Percentiles rank a stretch among this genome's conserved stretches.
phyloP scores from a whole-genome alignment of 148 eudicot species.

The Arctostaphylos glauca region DNA sequence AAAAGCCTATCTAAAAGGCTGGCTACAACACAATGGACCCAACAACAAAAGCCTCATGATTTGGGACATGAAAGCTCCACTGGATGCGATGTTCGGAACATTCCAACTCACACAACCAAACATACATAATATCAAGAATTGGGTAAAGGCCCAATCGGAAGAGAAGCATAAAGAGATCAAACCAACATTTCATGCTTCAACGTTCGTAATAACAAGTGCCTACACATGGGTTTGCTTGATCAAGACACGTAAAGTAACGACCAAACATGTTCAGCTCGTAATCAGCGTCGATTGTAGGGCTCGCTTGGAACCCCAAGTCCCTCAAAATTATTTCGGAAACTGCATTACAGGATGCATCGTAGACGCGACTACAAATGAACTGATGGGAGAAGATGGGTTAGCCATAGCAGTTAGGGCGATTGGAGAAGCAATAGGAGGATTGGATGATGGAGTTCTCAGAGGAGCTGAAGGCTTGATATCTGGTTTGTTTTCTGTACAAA shows the following conservation, averaged over 20 bases:
- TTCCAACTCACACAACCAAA: slow-evolving; percentile 4
- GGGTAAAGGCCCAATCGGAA: not conserved
- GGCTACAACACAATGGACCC: slow-evolving; percentile 11
- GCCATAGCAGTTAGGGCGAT: not conserved
- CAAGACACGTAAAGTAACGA: not conserved
- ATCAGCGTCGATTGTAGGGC: slow-evolving; percentile 15
- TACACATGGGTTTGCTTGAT: slow-evolving; percentile 19
- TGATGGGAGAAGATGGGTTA: slow-evolving; percentile 13
- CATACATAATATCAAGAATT: slow-evolving; percentile 7
- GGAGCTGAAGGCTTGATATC: not conserved
- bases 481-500: not conserved
- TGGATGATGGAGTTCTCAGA: not conserved
- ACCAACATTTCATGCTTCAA: not conserved
- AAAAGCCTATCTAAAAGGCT: not conserved
- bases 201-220: slow-evolving; percentile 1
- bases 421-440: not conserved
- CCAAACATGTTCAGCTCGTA: not conserved
- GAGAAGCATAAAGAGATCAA: not conserved
- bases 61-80: not conserved
- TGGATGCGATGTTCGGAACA: slow-evolving; percentile 5
- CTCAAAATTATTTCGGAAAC: slow-evolving; percentile 17
- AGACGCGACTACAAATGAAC: not conserved
- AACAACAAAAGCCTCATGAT: slow-evolving; percentile 14
- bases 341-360: not conserved
- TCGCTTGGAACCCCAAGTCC: not conserved